Evolutionary conservation across 306 rosid genomes (phyloP).

Genomic region (Castanea sativa): DNA sequence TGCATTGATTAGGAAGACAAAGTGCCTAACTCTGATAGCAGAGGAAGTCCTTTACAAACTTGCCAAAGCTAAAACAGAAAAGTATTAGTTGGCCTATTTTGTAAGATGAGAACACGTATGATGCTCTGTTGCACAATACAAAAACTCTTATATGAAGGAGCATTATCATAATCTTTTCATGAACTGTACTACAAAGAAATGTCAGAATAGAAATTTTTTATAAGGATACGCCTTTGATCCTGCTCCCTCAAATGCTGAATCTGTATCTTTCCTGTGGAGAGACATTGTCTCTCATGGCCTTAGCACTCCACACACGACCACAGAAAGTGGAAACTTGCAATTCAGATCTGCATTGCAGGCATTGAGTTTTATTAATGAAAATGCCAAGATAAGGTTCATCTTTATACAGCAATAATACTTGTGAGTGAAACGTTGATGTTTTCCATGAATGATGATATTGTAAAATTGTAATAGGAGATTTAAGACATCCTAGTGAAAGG

Average conservation of each 20-base stretch:
- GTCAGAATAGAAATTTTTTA: slow-evolving; percentile 12
- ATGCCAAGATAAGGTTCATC: neutral
- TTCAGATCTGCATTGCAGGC: slow-evolving; percentile 33
- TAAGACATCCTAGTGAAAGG: neutral
- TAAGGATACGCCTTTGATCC: slow-evolving; percentile 89
- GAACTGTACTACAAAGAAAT: neutral
- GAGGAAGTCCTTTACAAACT: neutral
- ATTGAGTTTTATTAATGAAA: slow-evolving; percentile 18
- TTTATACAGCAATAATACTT: slow-evolving; percentile 1
- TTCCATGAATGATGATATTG: neutral
- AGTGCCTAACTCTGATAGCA: neutral
- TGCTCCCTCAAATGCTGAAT: slow-evolving; percentile 69
- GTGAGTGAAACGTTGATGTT: neutral
- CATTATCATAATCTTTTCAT: neutral
- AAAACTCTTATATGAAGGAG: neutral
- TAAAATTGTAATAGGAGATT: neutral
- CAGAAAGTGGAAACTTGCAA: slow-evolving; percentile 4
- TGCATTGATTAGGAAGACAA: slow-evolving; percentile 7
- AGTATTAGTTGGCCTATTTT: neutral
- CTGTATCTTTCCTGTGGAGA: slow-evolving; percentile 62
- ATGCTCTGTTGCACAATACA: neutral
- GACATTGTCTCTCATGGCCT: slow-evolving; percentile 59
- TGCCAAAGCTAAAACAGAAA: slow-evolving; percentile 12
- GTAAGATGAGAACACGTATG: slow-evolving; percentile 2
- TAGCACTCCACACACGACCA: slow-evolving; percentile 20